Base-by-base conservation (phyloP, 768 basidiomycete genomes). In the Tricholomella constricta region DNA sequence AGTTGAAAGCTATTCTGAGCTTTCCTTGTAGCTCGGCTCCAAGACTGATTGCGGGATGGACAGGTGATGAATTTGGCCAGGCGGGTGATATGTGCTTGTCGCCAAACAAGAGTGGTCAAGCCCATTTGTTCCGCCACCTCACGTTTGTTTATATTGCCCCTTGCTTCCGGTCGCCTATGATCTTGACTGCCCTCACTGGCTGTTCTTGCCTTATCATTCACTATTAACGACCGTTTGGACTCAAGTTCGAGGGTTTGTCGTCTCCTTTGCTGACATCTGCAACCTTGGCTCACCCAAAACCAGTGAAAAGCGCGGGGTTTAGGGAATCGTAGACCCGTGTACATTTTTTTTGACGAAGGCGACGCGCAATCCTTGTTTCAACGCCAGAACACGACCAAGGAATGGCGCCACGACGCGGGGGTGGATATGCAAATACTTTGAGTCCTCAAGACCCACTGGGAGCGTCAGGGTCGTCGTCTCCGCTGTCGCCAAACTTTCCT, bases 371-470 rank as follows among this genome's bases (percentile, higher is more conserved):
- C 47, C 41, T 20, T 36, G 36, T 19, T 35, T 20, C 12, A 43
- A 31, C 36, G 23, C 19, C 22, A 9, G 32, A 22, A 49, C 27
- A 48, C 49, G 49, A 42, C 50, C 50, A 37, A 48, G 44, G 45
- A 48, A 84, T 84, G 83, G 72, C 77, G 46, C 81, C 77, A 60
- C 76, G 78, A 70, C 81, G 82, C 49, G 72, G 65, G 40, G 63
- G 70, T 46, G 70, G 70, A 20, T 66, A 72, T 48, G 60, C 68
- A 52, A 76, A 73, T 59, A 52, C 76, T 15, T 53, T 78, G 48
- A 76, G 73, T 58, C 71, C 75, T 35, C 68, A 71, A 37, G 74
- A 75, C 46, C 56, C 64, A 45, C 37, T 55, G 3, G 45, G 66
- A 4, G 42, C 66, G 4, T 65, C 69, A 1, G 54, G 52, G 2